These are phyloP conservation scores for Theileria parva DNA, from an alignment of 169 alveolate species.

Conservation along the genomic window DNA sequence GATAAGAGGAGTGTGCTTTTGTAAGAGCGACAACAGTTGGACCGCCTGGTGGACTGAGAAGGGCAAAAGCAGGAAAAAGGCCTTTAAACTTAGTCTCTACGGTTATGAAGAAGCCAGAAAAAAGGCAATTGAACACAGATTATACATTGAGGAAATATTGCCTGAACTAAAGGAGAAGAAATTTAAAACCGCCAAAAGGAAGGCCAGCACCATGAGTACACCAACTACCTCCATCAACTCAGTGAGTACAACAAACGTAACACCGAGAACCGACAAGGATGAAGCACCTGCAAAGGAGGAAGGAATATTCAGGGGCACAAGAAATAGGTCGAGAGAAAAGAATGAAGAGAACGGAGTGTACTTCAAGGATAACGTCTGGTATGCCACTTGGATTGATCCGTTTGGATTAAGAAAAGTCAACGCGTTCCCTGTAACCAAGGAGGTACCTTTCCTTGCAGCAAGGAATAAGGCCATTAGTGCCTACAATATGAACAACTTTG, in stretches of 20 bases:
- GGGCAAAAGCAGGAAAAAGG: conserved; percentile 67
- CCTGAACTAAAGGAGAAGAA: conserved; percentile 30
- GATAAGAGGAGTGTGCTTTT: conserved; percentile 65
- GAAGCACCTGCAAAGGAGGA: neutral
- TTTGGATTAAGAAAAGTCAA: conserved; percentile 17
- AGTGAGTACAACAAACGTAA: neutral
- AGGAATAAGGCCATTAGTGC: conserved; percentile 14
- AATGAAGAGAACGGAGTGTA: conserved; percentile 12
- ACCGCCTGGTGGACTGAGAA: conserved; percentile 74
- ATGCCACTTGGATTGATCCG: conserved; percentile 32
- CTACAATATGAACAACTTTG: neutral
- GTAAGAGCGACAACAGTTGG: conserved; percentile 68
- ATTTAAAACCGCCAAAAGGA: neutral
- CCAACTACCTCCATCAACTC: neutral
- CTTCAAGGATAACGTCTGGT: conserved; percentile 45
- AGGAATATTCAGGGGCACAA: conserved; percentile 1
- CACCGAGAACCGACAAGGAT: neutral
- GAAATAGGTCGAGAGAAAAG: neutral
- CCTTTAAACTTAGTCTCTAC: conserved; percentile 57
- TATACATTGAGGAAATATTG: conserved; percentile 55
- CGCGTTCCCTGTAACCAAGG: conserved; percentile 25
- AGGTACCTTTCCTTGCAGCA: conserved; percentile 10
- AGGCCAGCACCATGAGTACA: neutral
- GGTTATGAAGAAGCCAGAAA: conserved; percentile 76
- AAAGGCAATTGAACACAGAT: conserved; percentile 75